Evolutionary conservation across 2,329 filamentous ascomycete species (phyloP).

Genomic region (Arachnopeziza araneosa): DNA sequence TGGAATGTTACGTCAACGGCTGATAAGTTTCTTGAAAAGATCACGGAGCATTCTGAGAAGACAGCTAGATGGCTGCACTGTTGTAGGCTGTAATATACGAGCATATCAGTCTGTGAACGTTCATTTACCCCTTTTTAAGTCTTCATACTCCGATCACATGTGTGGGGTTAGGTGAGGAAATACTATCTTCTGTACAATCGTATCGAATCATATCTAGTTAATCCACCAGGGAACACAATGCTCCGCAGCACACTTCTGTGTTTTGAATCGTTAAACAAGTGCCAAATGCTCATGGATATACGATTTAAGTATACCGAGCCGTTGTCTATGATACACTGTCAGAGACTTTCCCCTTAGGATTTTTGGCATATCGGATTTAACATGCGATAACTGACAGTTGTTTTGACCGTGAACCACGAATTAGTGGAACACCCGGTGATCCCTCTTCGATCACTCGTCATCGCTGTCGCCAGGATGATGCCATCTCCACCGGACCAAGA

Average conservation of each 20-base stretch:
- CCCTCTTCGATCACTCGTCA: too few relatives aligned
- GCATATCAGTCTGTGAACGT: too few relatives aligned
- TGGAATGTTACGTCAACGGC: neutral
- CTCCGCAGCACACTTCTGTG: too few relatives aligned
- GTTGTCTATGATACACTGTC: too few relatives aligned
- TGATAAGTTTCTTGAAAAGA: neutral
- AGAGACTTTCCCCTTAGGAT: too few relatives aligned
- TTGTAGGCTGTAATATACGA: neutral
- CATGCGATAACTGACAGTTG: too few relatives aligned
- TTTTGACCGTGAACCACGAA: too few relatives aligned
- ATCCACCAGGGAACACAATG: neutral
- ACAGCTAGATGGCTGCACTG: neutral
- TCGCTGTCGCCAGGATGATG: neutral
- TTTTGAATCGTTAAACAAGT: too few relatives aligned
- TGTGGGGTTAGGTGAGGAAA: neutral
- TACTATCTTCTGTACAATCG: neutral
- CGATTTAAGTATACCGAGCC: too few relatives aligned
- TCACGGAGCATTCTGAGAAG: neutral
- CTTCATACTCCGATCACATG: neutral
- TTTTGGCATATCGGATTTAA: too few relatives aligned
- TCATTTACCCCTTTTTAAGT: neutral
- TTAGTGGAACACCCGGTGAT: too few relatives aligned
- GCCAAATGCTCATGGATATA: too few relatives aligned
- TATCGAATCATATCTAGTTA: neutral
- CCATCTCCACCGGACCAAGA: neutral